Base-by-base conservation (phyloP, 371 early-diverging fungal species). In the Blakeslea trispora region DNA sequence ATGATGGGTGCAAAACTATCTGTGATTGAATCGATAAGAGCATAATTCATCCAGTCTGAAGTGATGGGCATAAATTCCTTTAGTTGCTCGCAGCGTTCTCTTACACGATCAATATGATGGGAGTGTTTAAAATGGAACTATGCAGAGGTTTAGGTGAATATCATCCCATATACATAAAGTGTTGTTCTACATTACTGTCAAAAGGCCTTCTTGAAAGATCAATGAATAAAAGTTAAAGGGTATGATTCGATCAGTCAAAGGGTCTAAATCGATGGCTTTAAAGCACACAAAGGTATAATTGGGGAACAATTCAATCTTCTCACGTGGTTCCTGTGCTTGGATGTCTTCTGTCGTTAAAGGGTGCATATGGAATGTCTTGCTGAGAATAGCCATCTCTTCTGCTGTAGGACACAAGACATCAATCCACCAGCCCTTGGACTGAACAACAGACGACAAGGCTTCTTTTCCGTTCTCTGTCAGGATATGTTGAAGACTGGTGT, bases 181-280 rank as follows among this genome's bases (percentile, higher is more conserved):
- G n/a, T n/a, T n/a, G n/a, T n/a, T n/a, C n/a, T n/a, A n/a, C n/a
- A n/a, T 67, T 79, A 84, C 84, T 24, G 82, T 82, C 2, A 86
- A 57, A 22, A 85, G 69, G 0, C 85, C 84, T 42, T 81, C 75
- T 46, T 77, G 76, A 49, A 88, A 81, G 1, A 98, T 92, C 13
- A 95, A 72, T 50, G 86, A 90, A 69, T 90, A 96, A 39, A 94
- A 81, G 53, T 87, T 90, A 47, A 90, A 83, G 14, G 96, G 89
- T 45, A 71, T 57, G 28, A 77, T 62, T 15, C 56, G 45, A 5
- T 73, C 71, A 1, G 63, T 50, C 55, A 83, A 69, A 17, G 79
- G 72, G 44, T 89, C 84, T 35, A 70, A 68, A 50, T 89, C 87
- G 64, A 90, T 85, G 1, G 86, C 74, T 39, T 92, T 76, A 24